A percentile compares a stretch with the other conserved stretches of the same genome.
Evolutionary conservation across 2,329 filamentous ascomycete genomes (phyloP).

Genomic region (Dichotomopilus funicola): DNA sequence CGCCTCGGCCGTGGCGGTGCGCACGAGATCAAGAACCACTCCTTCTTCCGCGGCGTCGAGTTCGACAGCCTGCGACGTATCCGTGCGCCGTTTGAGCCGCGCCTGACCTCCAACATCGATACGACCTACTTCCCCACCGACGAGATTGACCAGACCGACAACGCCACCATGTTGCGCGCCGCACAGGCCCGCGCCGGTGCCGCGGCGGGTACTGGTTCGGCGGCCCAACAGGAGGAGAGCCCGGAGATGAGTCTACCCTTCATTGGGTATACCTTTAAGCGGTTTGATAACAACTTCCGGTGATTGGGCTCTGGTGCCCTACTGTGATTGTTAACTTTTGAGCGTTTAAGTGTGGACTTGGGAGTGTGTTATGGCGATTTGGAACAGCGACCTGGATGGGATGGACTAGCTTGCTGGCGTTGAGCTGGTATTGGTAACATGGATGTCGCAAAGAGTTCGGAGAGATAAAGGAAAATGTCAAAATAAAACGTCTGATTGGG

Average conservation of each 20-base stretch:
- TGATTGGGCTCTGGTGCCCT: conserved; percentile 28
- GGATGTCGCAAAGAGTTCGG: too few relatives aligned
- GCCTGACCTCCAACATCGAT: conserved; percentile 86
- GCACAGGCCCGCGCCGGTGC: conserved; percentile 61
- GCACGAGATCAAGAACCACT: conserved; percentile 85
- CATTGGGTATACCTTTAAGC: conserved; percentile 96
- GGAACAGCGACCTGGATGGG: background rate
- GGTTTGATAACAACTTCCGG: conserved; percentile 71
- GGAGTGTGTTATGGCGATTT: background rate
- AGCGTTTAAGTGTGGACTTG: too few relatives aligned
- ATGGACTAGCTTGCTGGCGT: background rate
- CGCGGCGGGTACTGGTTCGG: background rate
- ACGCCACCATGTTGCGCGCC: conserved; percentile 76
- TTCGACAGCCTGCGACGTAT: conserved; percentile 91
- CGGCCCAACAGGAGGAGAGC: conserved; percentile 58
- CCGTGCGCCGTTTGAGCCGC: conserved; percentile 91
- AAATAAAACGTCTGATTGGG: too few relatives aligned
- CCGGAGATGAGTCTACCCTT: conserved; percentile 95
- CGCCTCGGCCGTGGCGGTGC: conserved; percentile 82
- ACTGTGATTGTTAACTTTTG: background rate
- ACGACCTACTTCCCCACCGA: conserved; percentile 98
- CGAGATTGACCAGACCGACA: conserved; percentile 95
- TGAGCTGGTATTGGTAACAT: background rate
- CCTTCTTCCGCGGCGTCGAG: conserved; percentile 94
- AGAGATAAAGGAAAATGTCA: too few relatives aligned